These are phyloP conservation scores for Populus nigra DNA, from an alignment of 345 rosid species.

Conservation along the genomic window DNA sequence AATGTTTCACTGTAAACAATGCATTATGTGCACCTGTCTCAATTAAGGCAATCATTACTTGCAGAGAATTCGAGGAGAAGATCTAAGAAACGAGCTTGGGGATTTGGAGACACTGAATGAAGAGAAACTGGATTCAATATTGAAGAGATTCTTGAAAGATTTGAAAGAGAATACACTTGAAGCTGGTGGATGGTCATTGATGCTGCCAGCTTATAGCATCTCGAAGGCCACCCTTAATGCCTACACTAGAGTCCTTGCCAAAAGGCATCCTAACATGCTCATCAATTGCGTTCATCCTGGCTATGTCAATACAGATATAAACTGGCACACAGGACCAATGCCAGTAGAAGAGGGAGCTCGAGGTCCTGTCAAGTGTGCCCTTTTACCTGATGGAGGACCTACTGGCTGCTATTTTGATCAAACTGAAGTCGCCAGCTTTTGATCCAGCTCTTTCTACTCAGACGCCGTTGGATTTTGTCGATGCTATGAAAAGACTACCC, in stretches of 20 bases:
- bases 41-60: background rate
- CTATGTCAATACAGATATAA: conserved; percentile 43
- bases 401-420: conserved; percentile 50
- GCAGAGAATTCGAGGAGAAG: conserved; percentile 43
- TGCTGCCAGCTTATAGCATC: conserved; percentile 54
- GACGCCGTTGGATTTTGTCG: background rate
- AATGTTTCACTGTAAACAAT: background rate
- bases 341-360: conserved; percentile 41
- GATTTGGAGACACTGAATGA: conserved; percentile 36
- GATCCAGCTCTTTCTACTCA: background rate
- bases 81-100: conserved; percentile 35
- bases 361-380: conserved; percentile 53
- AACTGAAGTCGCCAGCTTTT: conserved; percentile 42
- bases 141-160: conserved; percentile 38
- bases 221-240: conserved; percentile 54
- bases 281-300: conserved; percentile 61
- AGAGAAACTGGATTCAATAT: conserved; percentile 40
- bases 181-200: conserved; percentile 52
- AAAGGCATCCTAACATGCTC: conserved; percentile 39
- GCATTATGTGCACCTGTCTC: background rate
- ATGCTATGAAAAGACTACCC: background rate
- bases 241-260: conserved; percentile 52
- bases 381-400: conserved; percentile 45
- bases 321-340: conserved; percentile 49
- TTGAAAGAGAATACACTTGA: conserved; percentile 35